A percentile compares a stretch with the other conserved stretches of the same genome.
These are phyloP conservation scores for Penicillium bovifimosum DNA, from an alignment of 495 filamentous ascomycete genomes.

Conservation along the genomic window DNA sequence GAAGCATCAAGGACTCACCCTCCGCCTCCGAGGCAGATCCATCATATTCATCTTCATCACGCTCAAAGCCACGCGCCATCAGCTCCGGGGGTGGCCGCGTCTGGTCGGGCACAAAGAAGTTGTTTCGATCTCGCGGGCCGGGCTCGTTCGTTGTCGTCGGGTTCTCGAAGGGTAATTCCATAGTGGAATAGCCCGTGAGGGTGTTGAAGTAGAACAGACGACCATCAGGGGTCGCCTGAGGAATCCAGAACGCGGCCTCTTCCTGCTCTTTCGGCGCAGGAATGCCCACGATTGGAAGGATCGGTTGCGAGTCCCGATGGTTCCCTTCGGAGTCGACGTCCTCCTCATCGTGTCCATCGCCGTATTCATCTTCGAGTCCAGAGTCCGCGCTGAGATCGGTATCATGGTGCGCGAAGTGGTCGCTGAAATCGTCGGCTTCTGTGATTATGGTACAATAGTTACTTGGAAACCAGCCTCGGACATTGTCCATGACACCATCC, in stretches of 20 bases:
- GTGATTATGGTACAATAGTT: conserved; percentile 90
- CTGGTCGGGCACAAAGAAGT: conserved; percentile 81
- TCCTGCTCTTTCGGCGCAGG: conserved; percentile 64
- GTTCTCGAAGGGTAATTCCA: conserved; percentile 89
- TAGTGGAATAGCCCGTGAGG: conserved; percentile 84
- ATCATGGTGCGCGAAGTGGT: conserved; percentile 38
- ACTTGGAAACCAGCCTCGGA: conserved; percentile 97
- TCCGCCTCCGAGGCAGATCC: conserved; percentile 87
- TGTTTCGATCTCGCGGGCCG: conserved; percentile 80
- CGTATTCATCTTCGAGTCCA: conserved; percentile 57
- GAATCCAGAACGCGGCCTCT: conserved; percentile 96
- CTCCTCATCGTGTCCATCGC: conserved; percentile 61
- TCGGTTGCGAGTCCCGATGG: conserved; percentile 48
- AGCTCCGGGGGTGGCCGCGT: conserved; percentile 90
- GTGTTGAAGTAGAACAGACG: conserved; percentile 98
- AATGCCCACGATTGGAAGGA: conserved; percentile 61
- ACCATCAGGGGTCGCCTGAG: conserved; percentile 91
- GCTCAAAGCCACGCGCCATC: conserved; percentile 76
- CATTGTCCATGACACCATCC: conserved; percentile 87
- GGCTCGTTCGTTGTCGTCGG: conserved; percentile 74
- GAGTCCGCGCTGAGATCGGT: conserved; percentile 55
- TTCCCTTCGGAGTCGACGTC: conserved; percentile 62
- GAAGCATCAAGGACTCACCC: conserved; percentile 54
- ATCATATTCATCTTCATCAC: conserved; percentile 79
- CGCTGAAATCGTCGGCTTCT: conserved; percentile 58